Conservation (phyloP, 805 yeast genomes). For the Nakazawaea siamensis region DNA sequence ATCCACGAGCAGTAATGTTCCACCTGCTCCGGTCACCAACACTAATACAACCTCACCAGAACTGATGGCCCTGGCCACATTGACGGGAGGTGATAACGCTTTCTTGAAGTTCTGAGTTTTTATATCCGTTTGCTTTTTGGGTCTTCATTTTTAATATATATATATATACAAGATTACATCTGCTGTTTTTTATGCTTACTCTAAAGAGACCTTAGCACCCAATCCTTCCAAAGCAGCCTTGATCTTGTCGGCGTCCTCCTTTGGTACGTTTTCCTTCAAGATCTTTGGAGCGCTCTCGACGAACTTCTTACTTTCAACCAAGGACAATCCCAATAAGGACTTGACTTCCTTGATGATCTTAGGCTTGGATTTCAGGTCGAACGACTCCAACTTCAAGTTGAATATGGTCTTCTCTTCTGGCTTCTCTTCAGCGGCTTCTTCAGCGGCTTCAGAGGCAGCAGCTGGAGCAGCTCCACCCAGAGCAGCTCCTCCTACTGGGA, state of each 20-base stretch:
- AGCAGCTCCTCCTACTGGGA: constrained; percentile 65
- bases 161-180: too few species aligned
- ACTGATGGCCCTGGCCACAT: too few species aligned
- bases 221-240: constrained; percentile 86
- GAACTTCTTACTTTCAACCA: constrained; percentile 95
- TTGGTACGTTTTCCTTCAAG: constrained; percentile 89
- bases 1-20: neutral
- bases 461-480: constrained; percentile 54
- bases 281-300: constrained; percentile 97
- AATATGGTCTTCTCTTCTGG: constrained; percentile 90
- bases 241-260: constrained; percentile 96
- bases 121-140: too few species aligned
- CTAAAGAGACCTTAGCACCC: constrained; percentile 90
- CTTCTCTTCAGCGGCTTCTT: constrained; percentile 65
- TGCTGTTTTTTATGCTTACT: too few species aligned
- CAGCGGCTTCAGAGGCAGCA: constrained; percentile 64
- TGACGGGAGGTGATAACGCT: neutral
- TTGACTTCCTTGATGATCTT: constrained; percentile 97
- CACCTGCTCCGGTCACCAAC: neutral
- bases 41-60: neutral
- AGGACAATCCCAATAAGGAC: constrained; percentile 78
- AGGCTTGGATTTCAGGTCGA: constrained; percentile 93
- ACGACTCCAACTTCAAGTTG: constrained; percentile 83
- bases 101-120: neutral
- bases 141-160: too few species aligned